Evolutionary conservation across 1,284 basidiomycete genomes (phyloP), one percentile per base, ranked within the genome.

Genomic region (Golubevia pallescens): DNA sequence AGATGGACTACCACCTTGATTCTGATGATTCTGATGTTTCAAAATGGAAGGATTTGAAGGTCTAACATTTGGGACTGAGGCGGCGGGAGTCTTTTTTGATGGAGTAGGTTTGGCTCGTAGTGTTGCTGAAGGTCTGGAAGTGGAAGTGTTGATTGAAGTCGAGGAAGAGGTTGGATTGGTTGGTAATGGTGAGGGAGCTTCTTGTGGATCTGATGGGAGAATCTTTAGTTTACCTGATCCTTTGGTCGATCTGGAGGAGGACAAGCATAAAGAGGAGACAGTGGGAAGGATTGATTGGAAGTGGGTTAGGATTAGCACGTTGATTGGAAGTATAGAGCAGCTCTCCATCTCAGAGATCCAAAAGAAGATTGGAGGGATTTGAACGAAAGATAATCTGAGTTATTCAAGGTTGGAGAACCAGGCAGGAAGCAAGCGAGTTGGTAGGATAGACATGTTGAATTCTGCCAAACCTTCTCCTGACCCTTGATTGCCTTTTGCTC

Each of bases 201-300:
- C 86, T 63, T 94, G 92, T 8, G 93, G 93, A 80, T 96, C 93
- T 74, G 95, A 94, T 55, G 95, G 95, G 19, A 97, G 89, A 53
- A 97, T 94, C 86, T 97, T 96, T 79, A 97, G 90, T 85, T 96
- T 96, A 66, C 91, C 89, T 3, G 91, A 90, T 21, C 91, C 90
- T 84, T 97, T 97, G 0, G 95, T 95, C n/a, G 93, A 87, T 74
- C 86, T 87, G 71, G 19, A 51, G 57, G 16, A 8, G 55, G 58
- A 6, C 21, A 21, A 48, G 19, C 19, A 4, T 55, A 60, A n/a
- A 32, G 13, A 56, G 54, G 7, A 21, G 20, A 56, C 7, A 21
- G 13, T 28, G 20, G 24, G 13, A 21, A 10, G 24, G 54, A 56
- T 7, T 5, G 34, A 10, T 4, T 38, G 34, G 34, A 38, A 38